Evolutionary conservation across 1,284 basidiomycete genomes (phyloP).

Genomic region (Ceratobasidium sp.): DNA sequence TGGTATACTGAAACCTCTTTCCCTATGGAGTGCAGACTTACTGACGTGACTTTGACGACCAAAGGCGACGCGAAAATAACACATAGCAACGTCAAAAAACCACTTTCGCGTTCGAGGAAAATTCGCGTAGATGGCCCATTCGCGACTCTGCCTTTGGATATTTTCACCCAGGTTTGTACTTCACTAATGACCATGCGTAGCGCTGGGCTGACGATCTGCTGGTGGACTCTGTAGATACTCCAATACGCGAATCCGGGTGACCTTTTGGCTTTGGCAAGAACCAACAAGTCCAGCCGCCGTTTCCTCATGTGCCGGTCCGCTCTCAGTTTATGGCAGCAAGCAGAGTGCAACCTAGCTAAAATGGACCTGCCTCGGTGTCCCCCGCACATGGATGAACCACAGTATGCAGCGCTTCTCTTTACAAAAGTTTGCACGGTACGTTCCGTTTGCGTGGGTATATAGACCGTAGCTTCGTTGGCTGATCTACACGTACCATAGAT

Average conservation of each 20-base stretch:
- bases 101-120: too few species aligned
- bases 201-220: background rate
- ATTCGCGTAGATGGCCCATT: too few species aligned
- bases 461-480: too few species aligned
- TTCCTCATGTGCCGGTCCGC: background rate
- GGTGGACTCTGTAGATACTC: background rate
- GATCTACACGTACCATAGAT: too few species aligned
- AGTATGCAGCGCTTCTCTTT: constrained; percentile 13
- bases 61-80: too few species aligned
- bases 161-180: too few species aligned
- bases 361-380: background rate
- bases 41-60: too few species aligned
- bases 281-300: background rate
- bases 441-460: background rate
- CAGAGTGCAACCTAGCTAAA: too few species aligned
- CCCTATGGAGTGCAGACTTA: too few species aligned
- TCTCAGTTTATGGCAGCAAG: background rate
- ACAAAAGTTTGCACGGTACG: constrained; percentile 8
- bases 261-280: background rate
- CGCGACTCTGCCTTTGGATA: too few species aligned
- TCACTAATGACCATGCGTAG: background rate
- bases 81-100: too few species aligned
- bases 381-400: background rate
- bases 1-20: too few species aligned
- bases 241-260: background rate